Evolutionary conservation across 2,329 filamentous ascomycete species (phyloP).

Genomic region (Colletotrichum sublineola): DNA sequence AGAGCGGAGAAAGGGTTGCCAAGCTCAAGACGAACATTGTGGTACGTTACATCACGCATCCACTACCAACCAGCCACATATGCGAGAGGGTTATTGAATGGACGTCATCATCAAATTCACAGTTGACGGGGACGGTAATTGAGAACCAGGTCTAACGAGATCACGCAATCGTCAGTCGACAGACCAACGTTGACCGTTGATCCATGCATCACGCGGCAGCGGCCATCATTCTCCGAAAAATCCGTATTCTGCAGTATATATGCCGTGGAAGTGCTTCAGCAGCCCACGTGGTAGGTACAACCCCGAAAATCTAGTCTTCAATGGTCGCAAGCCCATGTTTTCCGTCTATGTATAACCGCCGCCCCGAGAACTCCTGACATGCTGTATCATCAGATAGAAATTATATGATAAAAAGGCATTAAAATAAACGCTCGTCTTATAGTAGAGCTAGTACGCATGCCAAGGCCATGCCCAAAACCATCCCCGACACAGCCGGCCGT

Average conservation of each 20-base stretch:
- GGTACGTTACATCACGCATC: background rate
- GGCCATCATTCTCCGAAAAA: too few species aligned
- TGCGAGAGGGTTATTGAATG: background rate
- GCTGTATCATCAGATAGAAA: slow-evolving; percentile 14
- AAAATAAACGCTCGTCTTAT: slow-evolving; percentile 17
- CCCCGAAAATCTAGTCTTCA: background rate
- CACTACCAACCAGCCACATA: background rate
- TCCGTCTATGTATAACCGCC: slow-evolving; percentile 22
- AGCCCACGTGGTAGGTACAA: background rate
- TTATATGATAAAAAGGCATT: slow-evolving; percentile 10
- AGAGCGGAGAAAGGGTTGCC: too few species aligned
- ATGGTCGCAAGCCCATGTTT: background rate
- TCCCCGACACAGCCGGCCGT: background rate
- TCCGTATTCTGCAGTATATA: background rate
- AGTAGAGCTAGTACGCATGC: slow-evolving; percentile 34
- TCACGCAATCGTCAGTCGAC: background rate
- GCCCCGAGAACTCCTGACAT: slow-evolving; percentile 26
- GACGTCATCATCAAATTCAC: background rate
- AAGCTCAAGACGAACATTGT: background rate
- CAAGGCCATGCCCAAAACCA: slow-evolving; percentile 31
- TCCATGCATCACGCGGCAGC: too few species aligned
- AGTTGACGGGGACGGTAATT: too few species aligned
- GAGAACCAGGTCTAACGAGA: background rate
- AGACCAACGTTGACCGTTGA: background rate
- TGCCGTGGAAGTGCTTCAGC: background rate